A percentile compares a stretch with the other conserved stretches of the same genome.
Evolutionary conservation across 2,329 filamentous ascomycete species (phyloP).

Genomic region (Penicillium brevicompactum): DNA sequence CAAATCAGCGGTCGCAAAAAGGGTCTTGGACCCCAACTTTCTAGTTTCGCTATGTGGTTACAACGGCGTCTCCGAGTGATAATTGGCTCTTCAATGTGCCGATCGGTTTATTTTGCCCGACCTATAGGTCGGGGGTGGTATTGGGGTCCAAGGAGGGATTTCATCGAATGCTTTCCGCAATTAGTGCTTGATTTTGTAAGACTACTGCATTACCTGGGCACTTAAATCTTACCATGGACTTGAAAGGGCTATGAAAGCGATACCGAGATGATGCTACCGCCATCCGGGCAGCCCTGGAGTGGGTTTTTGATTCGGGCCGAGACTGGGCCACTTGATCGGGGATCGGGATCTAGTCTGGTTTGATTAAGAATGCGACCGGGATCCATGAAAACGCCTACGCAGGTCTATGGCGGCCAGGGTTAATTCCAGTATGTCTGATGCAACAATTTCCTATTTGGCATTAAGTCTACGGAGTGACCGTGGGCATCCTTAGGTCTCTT

Average conservation of each 20-base stretch:
- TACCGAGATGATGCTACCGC: not conserved
- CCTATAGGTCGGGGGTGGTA: not conserved
- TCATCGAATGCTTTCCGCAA: not conserved
- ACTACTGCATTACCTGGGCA: too few species aligned
- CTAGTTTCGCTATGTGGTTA: conserved; percentile 7
- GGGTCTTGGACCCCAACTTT: conserved; percentile 2
- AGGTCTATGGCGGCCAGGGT: too few species aligned
- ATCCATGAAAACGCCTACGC: not conserved
- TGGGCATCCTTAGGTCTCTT: too few species aligned
- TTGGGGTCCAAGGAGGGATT: not conserved
- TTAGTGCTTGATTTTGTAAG: too few species aligned
- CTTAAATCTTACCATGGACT: too few species aligned
- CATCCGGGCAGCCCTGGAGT: not conserved
- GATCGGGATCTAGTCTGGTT: not conserved
- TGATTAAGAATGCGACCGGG: not conserved
- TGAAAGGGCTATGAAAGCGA: not conserved
- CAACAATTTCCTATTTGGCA: too few species aligned
- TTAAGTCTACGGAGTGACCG: too few species aligned
- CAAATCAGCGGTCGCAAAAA: conserved; percentile 1
- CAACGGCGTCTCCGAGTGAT: not conserved
- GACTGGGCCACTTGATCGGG: not conserved
- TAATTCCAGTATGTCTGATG: too few species aligned
- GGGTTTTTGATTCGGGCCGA: not conserved
- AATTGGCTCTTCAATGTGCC: conserved; percentile 5
- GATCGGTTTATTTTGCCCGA: conserved; percentile 6